Evolutionary conservation across 305 asterid genomes (phyloP).

Genomic region (Fraxinus paxiana): DNA sequence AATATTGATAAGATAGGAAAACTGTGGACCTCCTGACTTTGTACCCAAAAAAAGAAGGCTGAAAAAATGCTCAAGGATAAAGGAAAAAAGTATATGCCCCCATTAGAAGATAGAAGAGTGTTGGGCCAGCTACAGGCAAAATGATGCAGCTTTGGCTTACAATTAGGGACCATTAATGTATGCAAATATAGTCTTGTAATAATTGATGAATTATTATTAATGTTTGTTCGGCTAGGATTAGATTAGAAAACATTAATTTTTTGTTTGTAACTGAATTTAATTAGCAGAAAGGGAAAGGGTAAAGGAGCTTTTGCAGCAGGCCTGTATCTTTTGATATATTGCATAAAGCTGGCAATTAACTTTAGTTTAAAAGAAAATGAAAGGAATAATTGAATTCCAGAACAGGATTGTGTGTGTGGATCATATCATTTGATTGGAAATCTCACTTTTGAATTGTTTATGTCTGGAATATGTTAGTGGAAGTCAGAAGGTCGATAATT

Average conservation of each 20-base stretch:
- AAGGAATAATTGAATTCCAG: slow-evolving; percentile 63
- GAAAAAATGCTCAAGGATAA: slow-evolving; percentile 10
- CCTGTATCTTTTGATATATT: slow-evolving; percentile 25
- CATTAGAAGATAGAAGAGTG: slow-evolving; percentile 19
- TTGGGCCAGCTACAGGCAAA: slow-evolving; percentile 36
- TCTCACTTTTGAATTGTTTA: slow-evolving; percentile 67
- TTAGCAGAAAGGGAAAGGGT: slow-evolving; percentile 15
- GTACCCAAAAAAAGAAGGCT: neutral
- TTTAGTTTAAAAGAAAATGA: slow-evolving; percentile 26
- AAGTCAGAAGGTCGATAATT: slow-evolving; percentile 30
- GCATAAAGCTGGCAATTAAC: slow-evolving; percentile 47
- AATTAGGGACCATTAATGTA: slow-evolving; percentile 33
- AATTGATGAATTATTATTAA: slow-evolving; percentile 54
- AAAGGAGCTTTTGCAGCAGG: slow-evolving; percentile 36
- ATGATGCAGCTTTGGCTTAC: slow-evolving; percentile 38
- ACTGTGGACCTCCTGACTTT: slow-evolving; percentile 6
- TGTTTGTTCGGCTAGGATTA: slow-evolving; percentile 22
- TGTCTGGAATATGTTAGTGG: slow-evolving; percentile 82
- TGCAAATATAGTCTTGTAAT: slow-evolving; percentile 42
- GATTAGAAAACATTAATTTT: slow-evolving; percentile 26
- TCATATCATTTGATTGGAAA: slow-evolving; percentile 56
- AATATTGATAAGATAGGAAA: slow-evolving; percentile 8
- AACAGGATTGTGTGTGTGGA: slow-evolving; percentile 27
- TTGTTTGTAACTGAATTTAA: slow-evolving; percentile 10
- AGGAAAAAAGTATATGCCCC: slow-evolving; percentile 25